Evolutionary conservation across 495 filamentous ascomycete species (phyloP).

Genomic region (Evernia prunastri): DNA sequence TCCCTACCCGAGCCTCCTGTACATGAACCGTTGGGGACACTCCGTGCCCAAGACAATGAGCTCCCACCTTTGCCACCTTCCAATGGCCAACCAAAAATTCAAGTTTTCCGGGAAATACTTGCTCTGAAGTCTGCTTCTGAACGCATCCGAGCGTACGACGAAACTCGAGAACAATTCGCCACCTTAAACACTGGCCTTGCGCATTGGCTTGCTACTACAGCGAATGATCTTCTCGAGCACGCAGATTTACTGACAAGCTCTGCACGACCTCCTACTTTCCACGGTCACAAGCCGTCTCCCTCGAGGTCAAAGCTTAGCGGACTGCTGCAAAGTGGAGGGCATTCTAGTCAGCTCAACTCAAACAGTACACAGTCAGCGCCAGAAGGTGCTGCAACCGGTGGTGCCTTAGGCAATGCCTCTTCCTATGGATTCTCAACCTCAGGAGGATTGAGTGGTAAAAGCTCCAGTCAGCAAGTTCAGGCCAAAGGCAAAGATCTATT

Average conservation of each 20-base stretch:
- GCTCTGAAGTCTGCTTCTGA: constrained; percentile 53
- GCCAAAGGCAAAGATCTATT: constrained; percentile 79
- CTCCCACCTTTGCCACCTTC: constrained; percentile 16
- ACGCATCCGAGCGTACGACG: constrained; percentile 62
- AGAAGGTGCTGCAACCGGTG: constrained; percentile 35
- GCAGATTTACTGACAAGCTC: constrained; percentile 37
- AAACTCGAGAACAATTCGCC: constrained; percentile 63
- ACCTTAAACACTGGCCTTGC: constrained; percentile 63
- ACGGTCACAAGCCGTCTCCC: constrained; percentile 32
- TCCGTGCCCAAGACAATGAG: not conserved
- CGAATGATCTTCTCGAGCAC: constrained; percentile 48
- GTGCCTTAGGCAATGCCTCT: constrained; percentile 29
- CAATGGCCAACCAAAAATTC: constrained; percentile 36
- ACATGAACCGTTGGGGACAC: not conserved
- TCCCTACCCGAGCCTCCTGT: constrained; percentile 1
- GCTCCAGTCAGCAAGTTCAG: constrained; percentile 48
- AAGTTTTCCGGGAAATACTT: constrained; percentile 67
- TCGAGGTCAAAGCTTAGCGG: constrained; percentile 43
- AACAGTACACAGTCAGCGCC: constrained; percentile 33
- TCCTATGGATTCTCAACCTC: constrained; percentile 29
- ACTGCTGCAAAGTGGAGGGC: constrained; percentile 30
- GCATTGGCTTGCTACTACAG: constrained; percentile 59
- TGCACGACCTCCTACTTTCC: constrained; percentile 29
- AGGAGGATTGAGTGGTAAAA: constrained; percentile 26
- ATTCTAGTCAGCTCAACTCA: constrained; percentile 38